A percentile compares a stretch with the other conserved stretches of the same genome.
phyloP scores from a whole-genome alignment of 495 filamentous ascomycete genomes.

The Tuber aestivum region DNA sequence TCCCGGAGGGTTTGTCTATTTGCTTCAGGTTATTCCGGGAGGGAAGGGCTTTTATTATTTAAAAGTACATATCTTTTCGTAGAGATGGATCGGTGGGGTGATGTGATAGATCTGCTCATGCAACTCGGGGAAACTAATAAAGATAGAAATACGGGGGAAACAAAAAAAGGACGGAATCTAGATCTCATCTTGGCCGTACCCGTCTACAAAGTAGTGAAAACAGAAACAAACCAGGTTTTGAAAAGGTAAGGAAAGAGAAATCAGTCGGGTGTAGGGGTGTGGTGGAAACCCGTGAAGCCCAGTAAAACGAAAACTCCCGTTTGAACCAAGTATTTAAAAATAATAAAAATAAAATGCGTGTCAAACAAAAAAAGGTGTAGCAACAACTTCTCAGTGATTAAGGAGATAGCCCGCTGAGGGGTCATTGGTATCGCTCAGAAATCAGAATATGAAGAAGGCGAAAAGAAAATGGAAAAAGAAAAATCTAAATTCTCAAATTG shows the following conservation, averaged over 20 bases:
- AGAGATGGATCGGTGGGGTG: background rate
- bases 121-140: background rate
- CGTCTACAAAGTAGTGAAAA: slow-evolving; percentile 9
- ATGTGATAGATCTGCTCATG: background rate
- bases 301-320: background rate
- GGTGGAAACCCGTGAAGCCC: background rate
- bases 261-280: background rate
- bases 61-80: background rate
- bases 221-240: background rate
- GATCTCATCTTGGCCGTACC: background rate
- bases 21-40: background rate
- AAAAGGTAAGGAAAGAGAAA: background rate
- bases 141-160: background rate
- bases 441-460: background rate
- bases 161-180: background rate
- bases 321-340: background rate
- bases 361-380: background rate
- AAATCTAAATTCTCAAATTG: background rate
- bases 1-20: background rate
- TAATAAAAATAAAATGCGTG: background rate
- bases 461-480: background rate
- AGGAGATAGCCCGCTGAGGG: background rate
- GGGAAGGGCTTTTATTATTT: background rate
- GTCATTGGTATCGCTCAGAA: background rate
- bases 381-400: background rate